Evolutionary conservation across 2,329 filamentous ascomycete genomes (phyloP), one percentile per base, ranked within the genome.

Genomic region (Leptographium lundbergii): DNA sequence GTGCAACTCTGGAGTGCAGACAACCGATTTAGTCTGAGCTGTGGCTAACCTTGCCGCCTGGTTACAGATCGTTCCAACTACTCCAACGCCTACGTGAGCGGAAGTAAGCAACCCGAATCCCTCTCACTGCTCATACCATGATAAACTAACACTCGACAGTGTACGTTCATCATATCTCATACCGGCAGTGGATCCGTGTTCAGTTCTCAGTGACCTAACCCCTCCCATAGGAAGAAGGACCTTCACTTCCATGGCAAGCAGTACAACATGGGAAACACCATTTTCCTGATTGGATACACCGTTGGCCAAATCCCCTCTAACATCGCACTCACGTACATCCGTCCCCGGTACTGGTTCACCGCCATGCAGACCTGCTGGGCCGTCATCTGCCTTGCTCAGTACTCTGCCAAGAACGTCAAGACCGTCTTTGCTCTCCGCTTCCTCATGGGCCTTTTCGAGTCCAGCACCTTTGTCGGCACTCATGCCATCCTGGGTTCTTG

Each of bases 291-390:
- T 14, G 52, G 52, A 34, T 86, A 86, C 66, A 84, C 86, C 60
- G 54, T 84, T 29, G 81, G 82, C 64, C 77, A 84, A 65, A 81
- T 85, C 42, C 81, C 83, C 0, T 75, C 73, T 56, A 85, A 81
- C 63, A 77, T 84, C 39, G 53, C 71, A 14, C 57, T 58, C 36
- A 54, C 39, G n/a, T 54, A 48, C n/a, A 36, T 54, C 25, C 50
- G 58, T 6, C 58, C 58, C 14, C 53, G 51, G 11, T 48, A 48
- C 39, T 59, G 42, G 36, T 51, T 59, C 52, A 10, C 53, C 11
- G 42, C 27, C 11, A 45, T 60, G 36, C 55, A 53, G 24, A 7
- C 14, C 22, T 25, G 36, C 36, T 61, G 58, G 58, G 58, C 57
- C 2, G 32, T 58, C 48, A 47, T 60, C 45, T 34, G 47, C 29